Conservation (phyloP, 495 filamentous ascomycete genomes). For the Haplographium delicatum region DNA sequence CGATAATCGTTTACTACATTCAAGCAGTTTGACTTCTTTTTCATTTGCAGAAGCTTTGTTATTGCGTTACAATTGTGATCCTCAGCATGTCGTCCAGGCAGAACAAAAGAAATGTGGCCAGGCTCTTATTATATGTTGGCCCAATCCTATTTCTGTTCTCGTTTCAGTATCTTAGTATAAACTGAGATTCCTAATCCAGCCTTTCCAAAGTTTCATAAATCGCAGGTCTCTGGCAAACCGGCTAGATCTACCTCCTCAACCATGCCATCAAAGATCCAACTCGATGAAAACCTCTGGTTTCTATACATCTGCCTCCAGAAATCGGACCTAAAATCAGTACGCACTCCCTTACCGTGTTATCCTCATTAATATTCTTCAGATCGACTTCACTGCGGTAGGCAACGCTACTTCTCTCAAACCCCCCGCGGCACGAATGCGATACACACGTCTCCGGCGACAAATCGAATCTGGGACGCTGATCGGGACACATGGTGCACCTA, state of each 20-base stretch:
- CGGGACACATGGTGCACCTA: constrained; percentile 19
- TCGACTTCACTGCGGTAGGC: constrained; percentile 34
- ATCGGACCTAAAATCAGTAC: constrained; percentile 30
- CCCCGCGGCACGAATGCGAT: constrained; percentile 36
- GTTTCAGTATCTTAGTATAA: too few species aligned
- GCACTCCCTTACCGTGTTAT: constrained; percentile 7
- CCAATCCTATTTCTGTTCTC: too few species aligned
- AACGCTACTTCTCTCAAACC: constrained; percentile 28
- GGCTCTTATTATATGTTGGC: too few species aligned
- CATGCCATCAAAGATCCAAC: constrained; percentile 29
- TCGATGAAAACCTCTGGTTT: constrained; percentile 32
- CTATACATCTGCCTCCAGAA: constrained; percentile 35
- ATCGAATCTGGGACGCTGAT: constrained; percentile 30
- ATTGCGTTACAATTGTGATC: too few species aligned
- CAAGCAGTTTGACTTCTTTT: background rate
- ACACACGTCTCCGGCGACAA: constrained; percentile 29
- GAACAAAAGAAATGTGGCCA: too few species aligned
- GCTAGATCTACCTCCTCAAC: too few species aligned
- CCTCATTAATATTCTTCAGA: constrained; percentile 21
- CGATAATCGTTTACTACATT: too few species aligned
- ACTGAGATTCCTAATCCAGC: too few species aligned
- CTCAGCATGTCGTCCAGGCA: too few species aligned
- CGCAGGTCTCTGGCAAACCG: too few species aligned
- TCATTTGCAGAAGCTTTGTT: too few species aligned
- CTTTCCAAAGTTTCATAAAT: too few species aligned